Conservation (phyloP, 2,329 filamentous ascomycete species). For the Aspergillus niger region DNA sequence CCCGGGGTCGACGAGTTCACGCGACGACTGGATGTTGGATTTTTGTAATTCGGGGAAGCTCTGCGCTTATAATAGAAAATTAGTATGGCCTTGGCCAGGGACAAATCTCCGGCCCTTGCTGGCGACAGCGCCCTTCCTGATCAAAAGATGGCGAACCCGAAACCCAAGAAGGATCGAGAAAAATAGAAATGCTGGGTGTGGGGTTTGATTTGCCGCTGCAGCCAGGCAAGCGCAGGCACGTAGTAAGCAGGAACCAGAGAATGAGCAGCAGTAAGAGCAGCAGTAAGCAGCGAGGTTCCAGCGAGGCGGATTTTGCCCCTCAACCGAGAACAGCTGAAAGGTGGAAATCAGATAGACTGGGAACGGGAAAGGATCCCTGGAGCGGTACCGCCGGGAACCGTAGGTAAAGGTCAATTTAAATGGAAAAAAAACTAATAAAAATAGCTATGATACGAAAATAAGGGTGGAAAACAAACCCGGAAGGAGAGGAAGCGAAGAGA, state of each 20-base stretch:
- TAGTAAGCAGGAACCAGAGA: slow-evolving; percentile 1
- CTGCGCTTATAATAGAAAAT: slow-evolving; percentile 5
- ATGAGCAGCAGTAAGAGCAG: not conserved
- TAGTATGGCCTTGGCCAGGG: slow-evolving; percentile 2
- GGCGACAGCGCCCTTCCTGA: slow-evolving; percentile 18
- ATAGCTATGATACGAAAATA: not conserved
- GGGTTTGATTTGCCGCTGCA: slow-evolving; percentile 32
- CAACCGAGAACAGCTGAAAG: not conserved
- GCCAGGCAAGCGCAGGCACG: slow-evolving; percentile 31
- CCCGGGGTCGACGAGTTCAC: not conserved
- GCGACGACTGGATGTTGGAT: not conserved
- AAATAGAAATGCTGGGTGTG: slow-evolving; percentile 23
- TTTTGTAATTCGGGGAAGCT: not conserved
- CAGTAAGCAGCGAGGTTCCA: slow-evolving; percentile 1
- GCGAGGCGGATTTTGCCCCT: slow-evolving; percentile 8
- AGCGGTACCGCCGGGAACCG: not conserved
- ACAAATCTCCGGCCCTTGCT: slow-evolving; percentile 23
- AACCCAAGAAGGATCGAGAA: slow-evolving; percentile 7
- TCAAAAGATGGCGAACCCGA: not conserved
- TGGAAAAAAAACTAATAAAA: not conserved
- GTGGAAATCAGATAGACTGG: not conserved
- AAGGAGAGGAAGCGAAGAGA: not conserved
- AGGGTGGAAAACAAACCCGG: not conserved
- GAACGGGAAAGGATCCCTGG: slow-evolving; percentile 1
- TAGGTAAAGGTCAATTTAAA: not conserved